phyloP scores from a whole-genome alignment of 2,329 filamentous ascomycete genomes.

The Boeremia exigua region DNA sequence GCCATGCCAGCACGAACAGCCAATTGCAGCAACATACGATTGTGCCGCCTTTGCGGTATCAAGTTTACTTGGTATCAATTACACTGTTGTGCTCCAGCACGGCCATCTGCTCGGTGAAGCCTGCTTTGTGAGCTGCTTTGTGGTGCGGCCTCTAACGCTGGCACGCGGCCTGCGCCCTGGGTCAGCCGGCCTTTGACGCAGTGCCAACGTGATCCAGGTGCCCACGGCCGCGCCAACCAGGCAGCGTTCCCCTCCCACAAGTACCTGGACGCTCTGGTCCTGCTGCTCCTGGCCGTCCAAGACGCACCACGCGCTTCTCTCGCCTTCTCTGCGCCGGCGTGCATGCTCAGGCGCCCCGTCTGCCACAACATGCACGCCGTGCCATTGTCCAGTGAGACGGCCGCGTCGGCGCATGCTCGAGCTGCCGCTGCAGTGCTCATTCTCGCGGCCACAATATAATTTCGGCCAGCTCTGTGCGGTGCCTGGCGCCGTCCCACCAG shows the following conservation, averaged over 20 bases:
- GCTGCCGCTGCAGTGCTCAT: conserved; percentile 7
- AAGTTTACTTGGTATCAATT: too few species aligned
- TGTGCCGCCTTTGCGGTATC: too few species aligned
- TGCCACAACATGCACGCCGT: not conserved
- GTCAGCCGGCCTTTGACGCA: conserved; percentile 10
- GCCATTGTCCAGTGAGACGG: conserved; percentile 12
- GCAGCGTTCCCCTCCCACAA: conserved; percentile 17
- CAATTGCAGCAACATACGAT: too few species aligned
- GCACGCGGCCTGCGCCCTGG: conserved; percentile 4
- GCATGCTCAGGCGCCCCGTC: conserved; percentile 14
- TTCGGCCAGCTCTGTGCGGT: conserved; percentile 29
- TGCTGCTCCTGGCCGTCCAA: conserved; percentile 4
- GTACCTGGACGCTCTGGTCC: conserved; percentile 24
- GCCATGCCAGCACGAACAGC: too few species aligned
- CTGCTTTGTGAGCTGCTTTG: not conserved
- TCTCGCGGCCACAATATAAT: conserved; percentile 4
- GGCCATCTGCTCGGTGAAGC: not conserved
- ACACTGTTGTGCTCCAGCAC: too few species aligned
- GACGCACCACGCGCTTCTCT: conserved; percentile 19
- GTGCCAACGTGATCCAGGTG: conserved; percentile 28
- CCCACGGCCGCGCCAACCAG: not conserved
- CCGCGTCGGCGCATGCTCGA: conserved; percentile 14
- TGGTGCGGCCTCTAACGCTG: too few species aligned
- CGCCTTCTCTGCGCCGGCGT: conserved; percentile 6
- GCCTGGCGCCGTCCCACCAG: conserved; percentile 29